phyloP scores from a whole-genome alignment of 495 filamentous ascomycete genomes.

The Staphylotrichum longicolle region DNA sequence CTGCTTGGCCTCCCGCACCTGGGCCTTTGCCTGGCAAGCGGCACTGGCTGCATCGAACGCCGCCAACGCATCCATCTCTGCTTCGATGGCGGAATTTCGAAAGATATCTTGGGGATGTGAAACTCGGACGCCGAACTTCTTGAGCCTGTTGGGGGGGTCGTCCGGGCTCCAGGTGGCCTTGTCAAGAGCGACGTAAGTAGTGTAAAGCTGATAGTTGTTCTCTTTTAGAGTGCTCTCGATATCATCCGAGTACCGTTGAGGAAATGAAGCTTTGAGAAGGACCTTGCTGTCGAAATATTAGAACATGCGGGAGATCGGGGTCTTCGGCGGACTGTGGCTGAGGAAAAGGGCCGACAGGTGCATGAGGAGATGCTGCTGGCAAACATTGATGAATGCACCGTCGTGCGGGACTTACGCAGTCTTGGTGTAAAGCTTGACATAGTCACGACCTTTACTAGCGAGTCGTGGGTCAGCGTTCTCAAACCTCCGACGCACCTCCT shows the following conservation, averaged over 20 bases:
- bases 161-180: conserved; percentile 17
- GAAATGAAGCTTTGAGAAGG: conserved; percentile 32
- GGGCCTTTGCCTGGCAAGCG: conserved; percentile 20
- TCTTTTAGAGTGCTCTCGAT: conserved; percentile 19
- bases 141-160: conserved; percentile 22
- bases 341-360: too few species aligned
- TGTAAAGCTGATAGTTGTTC: conserved; percentile 29
- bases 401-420: conserved; percentile 19
- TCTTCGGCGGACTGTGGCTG: neutral
- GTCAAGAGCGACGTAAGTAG: conserved; percentile 34
- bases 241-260: conserved; percentile 23
- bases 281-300: conserved; percentile 19
- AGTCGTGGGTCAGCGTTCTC: conserved; percentile 2
- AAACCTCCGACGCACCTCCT: conserved; percentile 15
- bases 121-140: conserved; percentile 24
- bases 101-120: neutral
- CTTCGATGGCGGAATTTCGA: neutral
- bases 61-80: conserved; percentile 28
- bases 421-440: conserved; percentile 19
- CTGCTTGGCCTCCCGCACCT: conserved; percentile 21
- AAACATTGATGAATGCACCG: neutral
- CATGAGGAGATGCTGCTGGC: neutral
- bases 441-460: conserved; percentile 4
- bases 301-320: neutral
- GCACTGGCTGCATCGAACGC: conserved; percentile 33